Evolutionary conservation across 73 alveolate genomes (phyloP).

Genomic region (Effrenium voratum): DNA sequence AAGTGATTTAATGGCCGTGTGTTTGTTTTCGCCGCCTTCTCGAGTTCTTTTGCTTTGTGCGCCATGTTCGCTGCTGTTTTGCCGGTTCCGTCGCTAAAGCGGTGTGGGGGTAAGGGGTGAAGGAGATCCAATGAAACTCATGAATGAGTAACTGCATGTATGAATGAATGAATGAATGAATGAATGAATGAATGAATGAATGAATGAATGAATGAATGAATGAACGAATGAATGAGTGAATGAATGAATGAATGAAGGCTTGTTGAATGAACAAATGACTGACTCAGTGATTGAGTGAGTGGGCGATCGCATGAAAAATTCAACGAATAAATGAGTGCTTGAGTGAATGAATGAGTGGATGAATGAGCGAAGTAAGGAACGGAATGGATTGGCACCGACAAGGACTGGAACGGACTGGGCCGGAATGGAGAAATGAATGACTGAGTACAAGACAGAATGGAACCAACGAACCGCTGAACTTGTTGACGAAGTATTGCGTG

Average conservation of each 20-base stretch:
- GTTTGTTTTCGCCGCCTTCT: conserved; percentile 47
- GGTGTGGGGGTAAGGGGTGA: background rate
- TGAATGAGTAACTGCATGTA: background rate
- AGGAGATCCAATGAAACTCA: background rate
- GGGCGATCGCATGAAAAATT: background rate
- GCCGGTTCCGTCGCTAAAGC: too few relatives aligned
- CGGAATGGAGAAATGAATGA: background rate
- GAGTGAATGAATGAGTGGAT: conserved; percentile 19
- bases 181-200: too few relatives aligned
- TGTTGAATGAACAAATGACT: background rate
- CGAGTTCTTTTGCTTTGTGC: too few relatives aligned
- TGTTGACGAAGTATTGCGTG: background rate
- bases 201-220: conserved; percentile 14
- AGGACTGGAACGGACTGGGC: too few relatives aligned
- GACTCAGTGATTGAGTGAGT: background rate
- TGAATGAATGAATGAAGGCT: conserved; percentile 50
- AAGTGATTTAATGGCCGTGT: conserved; percentile 54
- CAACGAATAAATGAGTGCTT: background rate
- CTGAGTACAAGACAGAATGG: background rate
- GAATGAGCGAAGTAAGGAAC: background rate
- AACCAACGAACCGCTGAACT: background rate
- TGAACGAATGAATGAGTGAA: conserved; percentile 23
- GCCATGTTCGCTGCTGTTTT: too few relatives aligned
- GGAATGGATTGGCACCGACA: too few relatives aligned
- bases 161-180: background rate